phyloP scores from a whole-genome alignment of 2,329 filamentous ascomycete genomes.

The Dactylellina leptospora region DNA sequence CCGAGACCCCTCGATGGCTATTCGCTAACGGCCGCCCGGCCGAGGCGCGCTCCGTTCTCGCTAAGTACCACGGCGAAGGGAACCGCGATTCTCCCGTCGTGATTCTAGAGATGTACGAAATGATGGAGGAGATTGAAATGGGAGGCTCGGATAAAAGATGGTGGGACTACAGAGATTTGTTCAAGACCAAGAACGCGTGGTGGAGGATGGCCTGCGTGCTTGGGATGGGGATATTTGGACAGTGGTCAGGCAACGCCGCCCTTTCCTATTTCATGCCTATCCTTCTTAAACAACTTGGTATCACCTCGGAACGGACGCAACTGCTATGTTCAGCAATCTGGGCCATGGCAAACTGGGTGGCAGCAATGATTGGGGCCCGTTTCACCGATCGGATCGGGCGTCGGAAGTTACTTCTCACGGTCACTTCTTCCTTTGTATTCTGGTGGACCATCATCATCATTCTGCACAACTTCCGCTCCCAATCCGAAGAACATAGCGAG shows the following conservation, averaged over 20 bases:
- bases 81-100: constrained; percentile 63
- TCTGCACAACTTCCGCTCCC: constrained; percentile 58
- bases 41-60: constrained; percentile 67
- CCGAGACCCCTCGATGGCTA: constrained; percentile 60
- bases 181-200: constrained; percentile 63
- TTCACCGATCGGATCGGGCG: constrained; percentile 61
- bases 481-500: constrained; percentile 59
- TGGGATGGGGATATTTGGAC: constrained; percentile 62
- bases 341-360: constrained; percentile 58
- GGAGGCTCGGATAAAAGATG: constrained; percentile 66
- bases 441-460: constrained; percentile 62
- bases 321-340: constrained; percentile 58
- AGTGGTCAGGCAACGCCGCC: constrained; percentile 58
- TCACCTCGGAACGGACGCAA: constrained; percentile 58
- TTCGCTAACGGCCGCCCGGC: constrained; percentile 69
- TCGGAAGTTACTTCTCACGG: constrained; percentile 62
- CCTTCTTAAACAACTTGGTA: constrained; percentile 62
- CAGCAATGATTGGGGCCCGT: constrained; percentile 59
- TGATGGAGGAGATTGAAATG: constrained; percentile 64
- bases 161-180: constrained; percentile 67
- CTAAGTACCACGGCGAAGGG: constrained; percentile 66
- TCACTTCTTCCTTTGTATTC: constrained; percentile 61
- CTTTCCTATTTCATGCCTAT: constrained; percentile 58
- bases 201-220: constrained; percentile 64
- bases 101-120: constrained; percentile 64